Percentiles rank a stretch among this genome's conserved stretches.
These are phyloP conservation scores for Ailanthus altissimus DNA, from an alignment of 345 rosid genomes.

Conservation along the genomic window DNA sequence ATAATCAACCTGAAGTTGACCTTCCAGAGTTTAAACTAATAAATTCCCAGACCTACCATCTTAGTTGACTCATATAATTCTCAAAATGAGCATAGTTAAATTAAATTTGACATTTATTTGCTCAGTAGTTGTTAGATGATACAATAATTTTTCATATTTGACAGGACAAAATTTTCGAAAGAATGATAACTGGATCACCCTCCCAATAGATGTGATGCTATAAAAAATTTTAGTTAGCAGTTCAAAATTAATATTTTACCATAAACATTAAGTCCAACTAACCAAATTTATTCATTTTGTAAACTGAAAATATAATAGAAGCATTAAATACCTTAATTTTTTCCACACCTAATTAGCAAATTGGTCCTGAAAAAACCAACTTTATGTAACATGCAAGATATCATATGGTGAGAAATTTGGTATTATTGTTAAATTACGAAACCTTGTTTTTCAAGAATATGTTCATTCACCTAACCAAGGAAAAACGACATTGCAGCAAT, in stretches of 20 bases:
- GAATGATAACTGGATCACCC: no score
- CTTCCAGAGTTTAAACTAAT: neutral
- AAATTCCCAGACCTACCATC: neutral
- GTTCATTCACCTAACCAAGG: conserved; percentile 49
- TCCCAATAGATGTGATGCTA: no score
- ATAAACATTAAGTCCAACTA: conserved; percentile 1
- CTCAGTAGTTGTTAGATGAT: neutral
- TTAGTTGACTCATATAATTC: conserved; percentile 8
- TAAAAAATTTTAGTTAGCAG: no score
- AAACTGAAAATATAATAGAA: conserved; percentile 15
- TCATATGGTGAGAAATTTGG: conserved; percentile 1
- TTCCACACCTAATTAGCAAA: conserved; percentile 2
- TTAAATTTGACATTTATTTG: no score
- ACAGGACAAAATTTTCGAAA: no score
- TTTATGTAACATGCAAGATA: conserved; percentile 47
- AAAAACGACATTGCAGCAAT: conserved; percentile 66
- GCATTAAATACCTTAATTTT: neutral
- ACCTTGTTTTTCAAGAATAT: conserved; percentile 55
- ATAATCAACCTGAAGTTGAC: conserved; percentile 11
- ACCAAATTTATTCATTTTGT: neutral
- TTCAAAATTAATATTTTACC: neutral
- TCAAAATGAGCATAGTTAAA: no score
- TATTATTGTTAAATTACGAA: conserved; percentile 14
- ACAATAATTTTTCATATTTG: neutral
- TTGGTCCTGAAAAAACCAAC: conserved; percentile 11